Evolutionary conservation across 2,329 filamentous ascomycete species (phyloP).

Genomic region (Alternaria tenuissima): DNA sequence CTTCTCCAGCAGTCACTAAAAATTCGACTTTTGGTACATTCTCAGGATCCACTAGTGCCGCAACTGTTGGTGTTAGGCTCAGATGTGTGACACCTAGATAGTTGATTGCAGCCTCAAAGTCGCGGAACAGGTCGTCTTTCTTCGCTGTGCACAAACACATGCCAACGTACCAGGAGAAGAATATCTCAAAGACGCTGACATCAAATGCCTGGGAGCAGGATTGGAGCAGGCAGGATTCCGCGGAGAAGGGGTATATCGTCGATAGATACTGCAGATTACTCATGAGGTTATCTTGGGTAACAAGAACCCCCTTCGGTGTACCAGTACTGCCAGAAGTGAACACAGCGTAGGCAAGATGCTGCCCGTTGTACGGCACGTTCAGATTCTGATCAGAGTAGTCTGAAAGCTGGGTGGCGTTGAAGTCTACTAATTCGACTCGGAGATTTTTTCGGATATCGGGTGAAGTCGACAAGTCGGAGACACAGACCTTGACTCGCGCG

Average conservation of each 20-base stretch:
- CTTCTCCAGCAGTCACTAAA: constrained; percentile 82
- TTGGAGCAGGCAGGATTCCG: constrained; percentile 73
- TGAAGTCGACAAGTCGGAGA: constrained; percentile 48
- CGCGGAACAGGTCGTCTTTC: constrained; percentile 76
- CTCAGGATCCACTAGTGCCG: constrained; percentile 72
- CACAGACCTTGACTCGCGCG: constrained; percentile 60
- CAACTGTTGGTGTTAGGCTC: constrained; percentile 85
- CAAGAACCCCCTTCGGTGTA: constrained; percentile 77
- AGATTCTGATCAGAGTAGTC: constrained; percentile 50
- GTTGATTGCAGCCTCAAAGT: constrained; percentile 74
- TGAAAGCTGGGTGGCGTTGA: constrained; percentile 42
- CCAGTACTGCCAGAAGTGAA: constrained; percentile 88
- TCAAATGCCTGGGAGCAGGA: constrained; percentile 87
- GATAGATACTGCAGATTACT: constrained; percentile 76
- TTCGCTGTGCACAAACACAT: constrained; percentile 79
- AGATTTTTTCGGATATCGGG: constrained; percentile 11
- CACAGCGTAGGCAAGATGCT: constrained; percentile 75
- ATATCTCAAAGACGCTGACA: constrained; percentile 88
- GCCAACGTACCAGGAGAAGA: constrained; percentile 80
- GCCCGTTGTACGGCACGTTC: constrained; percentile 51
- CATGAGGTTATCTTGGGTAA: constrained; percentile 78
- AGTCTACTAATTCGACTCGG: constrained; percentile 33
- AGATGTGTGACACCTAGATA: constrained; percentile 75
- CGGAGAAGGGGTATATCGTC: constrained; percentile 68
- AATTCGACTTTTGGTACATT: constrained; percentile 77